Conservation (phyloP, 1,284 basidiomycete genomes). For the Crocinoboletus sp. region DNA sequence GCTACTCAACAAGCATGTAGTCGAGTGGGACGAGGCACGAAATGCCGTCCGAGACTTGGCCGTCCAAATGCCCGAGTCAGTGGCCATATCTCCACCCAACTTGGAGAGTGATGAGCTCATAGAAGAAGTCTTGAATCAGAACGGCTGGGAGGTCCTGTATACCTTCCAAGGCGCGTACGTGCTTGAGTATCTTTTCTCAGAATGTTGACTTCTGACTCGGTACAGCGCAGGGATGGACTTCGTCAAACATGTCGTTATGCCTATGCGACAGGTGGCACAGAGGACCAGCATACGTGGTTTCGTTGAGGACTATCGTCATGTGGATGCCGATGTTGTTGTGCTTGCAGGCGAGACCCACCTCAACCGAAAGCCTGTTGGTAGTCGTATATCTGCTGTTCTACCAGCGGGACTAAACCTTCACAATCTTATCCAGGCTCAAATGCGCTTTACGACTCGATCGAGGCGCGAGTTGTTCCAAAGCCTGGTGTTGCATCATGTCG, state of each 20-base stretch:
- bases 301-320: conserved; percentile 31
- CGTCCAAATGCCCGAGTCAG: conserved; percentile 14
- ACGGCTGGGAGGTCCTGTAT: conserved; percentile 32
- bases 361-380: conserved; percentile 34
- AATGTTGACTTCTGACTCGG: not conserved
- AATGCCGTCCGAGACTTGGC: conserved; percentile 16
- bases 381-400: not conserved
- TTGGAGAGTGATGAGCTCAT: conserved; percentile 26
- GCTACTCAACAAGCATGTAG: conserved; percentile 22
- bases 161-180: conserved; percentile 36
- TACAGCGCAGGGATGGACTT: conserved; percentile 37
- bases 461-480: conserved; percentile 30
- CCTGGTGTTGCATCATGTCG: conserved; percentile 32
- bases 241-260: conserved; percentile 36
- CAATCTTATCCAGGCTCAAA: conserved; percentile 25
- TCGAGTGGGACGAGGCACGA: conserved; percentile 31
- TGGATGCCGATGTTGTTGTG: conserved; percentile 34
- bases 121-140: conserved; percentile 27
- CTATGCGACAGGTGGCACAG: conserved; percentile 32
- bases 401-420: not conserved
- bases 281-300: conserved; percentile 30
- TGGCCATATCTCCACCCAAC: conserved; percentile 1
- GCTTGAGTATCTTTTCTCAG: not conserved
- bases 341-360: conserved; percentile 39
- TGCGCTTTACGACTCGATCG: conserved; percentile 35